A percentile compares a stretch with the other conserved stretches of the same genome.
Evolutionary conservation across 1,284 basidiomycete genomes (phyloP).

Genomic region (Flammula alnicola): DNA sequence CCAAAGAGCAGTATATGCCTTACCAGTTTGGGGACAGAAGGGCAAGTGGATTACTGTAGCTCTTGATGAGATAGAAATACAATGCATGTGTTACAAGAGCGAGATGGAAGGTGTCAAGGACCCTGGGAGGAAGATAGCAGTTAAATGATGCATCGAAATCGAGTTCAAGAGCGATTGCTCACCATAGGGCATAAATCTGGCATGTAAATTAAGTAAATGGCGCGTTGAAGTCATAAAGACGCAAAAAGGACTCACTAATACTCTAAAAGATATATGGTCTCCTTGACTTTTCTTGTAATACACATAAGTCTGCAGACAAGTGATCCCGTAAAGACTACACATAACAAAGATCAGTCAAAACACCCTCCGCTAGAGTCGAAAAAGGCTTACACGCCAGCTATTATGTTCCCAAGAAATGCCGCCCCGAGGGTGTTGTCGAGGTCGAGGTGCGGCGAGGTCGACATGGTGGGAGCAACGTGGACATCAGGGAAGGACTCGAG

Average conservation of each 20-base stretch:
- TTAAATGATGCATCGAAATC: not conserved
- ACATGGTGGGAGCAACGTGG: conserved; percentile 9
- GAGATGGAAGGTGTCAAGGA: conserved; percentile 37
- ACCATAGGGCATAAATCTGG: conserved; percentile 37
- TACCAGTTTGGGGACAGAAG: conserved; percentile 36
- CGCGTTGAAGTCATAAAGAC: not conserved
- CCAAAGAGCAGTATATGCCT: conserved; percentile 4
- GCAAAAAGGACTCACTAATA: conserved; percentile 24
- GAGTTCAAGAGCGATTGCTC: not conserved
- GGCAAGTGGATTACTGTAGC: conserved; percentile 32
- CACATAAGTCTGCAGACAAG: conserved; percentile 38
- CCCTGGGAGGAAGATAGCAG: conserved; percentile 23
- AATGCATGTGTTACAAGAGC: conserved; percentile 37
- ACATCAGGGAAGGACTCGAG: not conserved
- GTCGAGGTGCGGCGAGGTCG: conserved; percentile 13
- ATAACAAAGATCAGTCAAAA: not conserved
- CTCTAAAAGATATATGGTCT: conserved; percentile 29
- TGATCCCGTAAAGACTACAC: conserved; percentile 39
- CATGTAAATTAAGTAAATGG: not conserved
- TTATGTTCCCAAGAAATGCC: conserved; percentile 26
- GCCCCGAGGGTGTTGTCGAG: conserved; percentile 25
- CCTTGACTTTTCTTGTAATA: conserved; percentile 31
- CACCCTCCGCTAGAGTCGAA: not conserved
- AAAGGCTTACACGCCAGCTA: conserved; percentile 23
- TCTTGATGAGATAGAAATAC: conserved; percentile 39